Base-by-base conservation (phyloP, 495 filamentous ascomycete species). In the Xylaria intraflava region DNA sequence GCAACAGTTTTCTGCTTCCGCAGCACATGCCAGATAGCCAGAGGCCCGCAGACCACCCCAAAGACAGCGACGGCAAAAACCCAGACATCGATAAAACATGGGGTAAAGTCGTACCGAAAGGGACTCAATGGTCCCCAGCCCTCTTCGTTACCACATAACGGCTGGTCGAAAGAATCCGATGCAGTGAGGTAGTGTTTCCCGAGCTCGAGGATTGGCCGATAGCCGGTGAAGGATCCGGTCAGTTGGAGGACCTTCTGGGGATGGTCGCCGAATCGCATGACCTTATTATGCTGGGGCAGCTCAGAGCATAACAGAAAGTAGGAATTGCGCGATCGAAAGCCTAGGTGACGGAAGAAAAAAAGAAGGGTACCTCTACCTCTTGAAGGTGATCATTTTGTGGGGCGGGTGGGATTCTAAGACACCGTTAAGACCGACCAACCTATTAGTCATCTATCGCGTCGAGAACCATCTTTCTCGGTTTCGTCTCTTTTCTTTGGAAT, bases 81-180 rank as follows among this genome's bases (percentile, higher is more conserved):
- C 74, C 85, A 87, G 9, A 91, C 78, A 66, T 97, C 94, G 45
- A 95, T 78, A 67, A 96, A 97, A 71, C 94, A 99, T 51, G 94
- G 90, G 33, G 94, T 96, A 69, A 99, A 87, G 67, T 97, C 91
- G 68, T 87, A 95, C 57, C 90, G 74, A 51, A 79, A 76, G 17
- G 82, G 81, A 67, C 89, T 93, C 60, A 99, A 52, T 16, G 94
- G 94, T 10, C 94, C 94, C 93, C 93, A 99, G 64, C 94, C 94
- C 70, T 96, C 91, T 30, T 73, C 70, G 71, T 95, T 89, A 60
- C 84, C 80, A 69, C 91, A 96, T 70, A 95, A 78, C 27, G 86
- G 82, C 64, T 93, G 86, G 42, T 61, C 64, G 53, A 67, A 66
- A 40, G 61, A 44, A 38, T 56, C 54, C 5, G 64, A 66, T 6